A percentile compares a stretch with the other conserved stretches of the same genome.
Conservation (phyloP, 192 early-diverging fungal genomes). For the Umbelopsis ramanniana region DNA sequence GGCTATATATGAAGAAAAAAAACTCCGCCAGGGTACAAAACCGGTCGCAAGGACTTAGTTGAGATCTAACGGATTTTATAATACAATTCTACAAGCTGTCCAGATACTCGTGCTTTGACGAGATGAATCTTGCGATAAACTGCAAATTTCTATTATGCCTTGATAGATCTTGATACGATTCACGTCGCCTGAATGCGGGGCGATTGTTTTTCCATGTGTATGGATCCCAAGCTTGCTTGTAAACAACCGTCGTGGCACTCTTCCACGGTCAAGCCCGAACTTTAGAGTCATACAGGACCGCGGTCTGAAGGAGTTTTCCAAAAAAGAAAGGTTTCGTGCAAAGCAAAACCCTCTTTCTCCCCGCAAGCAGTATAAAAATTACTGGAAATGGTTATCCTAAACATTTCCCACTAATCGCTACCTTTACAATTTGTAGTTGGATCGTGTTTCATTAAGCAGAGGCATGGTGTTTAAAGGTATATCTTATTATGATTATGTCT, state of each 20-base stretch:
- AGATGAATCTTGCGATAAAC: slow-evolving; percentile 12
- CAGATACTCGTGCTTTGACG: too few relatives aligned
- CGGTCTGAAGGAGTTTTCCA: too few relatives aligned
- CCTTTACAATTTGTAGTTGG: not conserved
- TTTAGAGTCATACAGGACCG: too few relatives aligned
- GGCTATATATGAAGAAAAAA: slow-evolving; percentile 2
- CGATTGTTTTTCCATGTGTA: too few relatives aligned
- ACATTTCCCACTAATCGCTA: not conserved
- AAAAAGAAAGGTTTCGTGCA: too few relatives aligned
- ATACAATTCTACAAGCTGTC: not conserved
- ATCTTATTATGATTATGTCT: too few relatives aligned
- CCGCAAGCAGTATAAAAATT: not conserved
- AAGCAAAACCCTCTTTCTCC: too few relatives aligned
- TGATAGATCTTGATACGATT: not conserved
- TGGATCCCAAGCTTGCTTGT: too few relatives aligned
- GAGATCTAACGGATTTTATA: not conserved
- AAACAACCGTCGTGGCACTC: too few relatives aligned
- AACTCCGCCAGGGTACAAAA: slow-evolving; percentile 21
- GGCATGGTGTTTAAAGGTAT: not conserved
- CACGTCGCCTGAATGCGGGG: too few relatives aligned
- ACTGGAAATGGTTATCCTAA: not conserved
- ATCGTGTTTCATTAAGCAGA: too few relatives aligned
- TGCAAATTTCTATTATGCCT: not conserved
- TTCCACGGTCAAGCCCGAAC: too few relatives aligned
- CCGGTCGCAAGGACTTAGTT: slow-evolving; percentile 20